Percentiles rank a stretch among this genome's conserved stretches.
These are phyloP conservation scores for Epicoccum sorghinum DNA, from an alignment of 2,329 filamentous ascomycete species.

Conservation along the genomic window DNA sequence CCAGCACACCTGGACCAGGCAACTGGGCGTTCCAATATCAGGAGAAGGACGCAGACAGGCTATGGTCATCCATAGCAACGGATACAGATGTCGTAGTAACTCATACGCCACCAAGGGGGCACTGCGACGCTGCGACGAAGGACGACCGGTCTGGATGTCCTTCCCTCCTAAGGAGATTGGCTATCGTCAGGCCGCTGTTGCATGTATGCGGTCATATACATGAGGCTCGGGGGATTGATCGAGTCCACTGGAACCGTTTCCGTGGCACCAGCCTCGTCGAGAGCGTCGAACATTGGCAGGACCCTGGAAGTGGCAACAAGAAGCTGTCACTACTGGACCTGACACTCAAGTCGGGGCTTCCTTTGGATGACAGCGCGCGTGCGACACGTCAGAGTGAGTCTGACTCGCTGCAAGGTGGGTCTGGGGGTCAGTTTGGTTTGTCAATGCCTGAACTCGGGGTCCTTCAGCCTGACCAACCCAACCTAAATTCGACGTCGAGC, in stretches of 20 bases:
- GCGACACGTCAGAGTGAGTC: slow-evolving; percentile 35
- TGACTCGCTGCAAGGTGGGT: slow-evolving; percentile 17
- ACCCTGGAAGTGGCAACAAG: slow-evolving; percentile 62
- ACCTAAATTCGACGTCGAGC: slow-evolving; percentile 31
- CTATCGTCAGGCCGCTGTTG: slow-evolving; percentile 66
- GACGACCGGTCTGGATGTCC: slow-evolving; percentile 62
- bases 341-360: slow-evolving; percentile 49
- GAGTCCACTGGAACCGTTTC: slow-evolving; percentile 64
- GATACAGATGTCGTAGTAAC: slow-evolving; percentile 71
- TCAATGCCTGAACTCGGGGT: slow-evolving; percentile 5
- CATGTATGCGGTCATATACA: slow-evolving; percentile 77
- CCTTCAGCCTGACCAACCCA: slow-evolving; percentile 28
- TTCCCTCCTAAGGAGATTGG: slow-evolving; percentile 62
- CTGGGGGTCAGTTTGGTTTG: slow-evolving; percentile 29
- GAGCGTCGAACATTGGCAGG: slow-evolving; percentile 59
- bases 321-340: slow-evolving; percentile 70
- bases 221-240: slow-evolving; percentile 67
- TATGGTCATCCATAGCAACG: slow-evolving; percentile 68
- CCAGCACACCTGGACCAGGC: slow-evolving; percentile 62
- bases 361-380: slow-evolving; percentile 26
- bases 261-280: slow-evolving; percentile 23
- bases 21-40: slow-evolving; percentile 73
- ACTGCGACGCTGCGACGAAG: slow-evolving; percentile 57
- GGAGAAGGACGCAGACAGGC: slow-evolving; percentile 44
- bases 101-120: slow-evolving; percentile 68